A percentile compares a stretch with the other conserved stretches of the same genome.
These are phyloP conservation scores for Plasmodium reichenowi DNA, from an alignment of 169 alveolate genomes.

Conservation along the genomic window DNA sequence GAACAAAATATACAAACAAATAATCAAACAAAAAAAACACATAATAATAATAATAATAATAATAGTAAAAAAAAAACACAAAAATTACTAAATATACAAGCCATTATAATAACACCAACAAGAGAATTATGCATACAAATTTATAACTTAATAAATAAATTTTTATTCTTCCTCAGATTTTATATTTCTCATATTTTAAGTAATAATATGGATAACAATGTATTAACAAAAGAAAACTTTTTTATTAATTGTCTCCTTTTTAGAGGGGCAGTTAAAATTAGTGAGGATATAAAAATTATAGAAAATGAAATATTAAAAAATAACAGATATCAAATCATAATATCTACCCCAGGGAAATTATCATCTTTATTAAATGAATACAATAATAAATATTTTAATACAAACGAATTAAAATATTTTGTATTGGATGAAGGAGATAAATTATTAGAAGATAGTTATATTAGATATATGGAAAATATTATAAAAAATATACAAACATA, in stretches of 20 bases:
- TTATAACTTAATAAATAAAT: slow-evolving; percentile 59
- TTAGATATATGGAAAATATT: slow-evolving; percentile 35
- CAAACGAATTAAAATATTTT: slow-evolving; percentile 36
- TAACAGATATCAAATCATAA: slow-evolving; percentile 40
- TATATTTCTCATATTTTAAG: slow-evolving; percentile 24
- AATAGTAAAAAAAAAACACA: slow-evolving; percentile 1
- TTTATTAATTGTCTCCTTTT: slow-evolving; percentile 31
- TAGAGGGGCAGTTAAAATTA: slow-evolving; percentile 67
- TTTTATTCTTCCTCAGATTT: slow-evolving; percentile 50
- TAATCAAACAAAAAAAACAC: not conserved
- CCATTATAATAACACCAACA: slow-evolving; percentile 93
- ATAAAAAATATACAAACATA: slow-evolving; percentile 17
- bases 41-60: not conserved
- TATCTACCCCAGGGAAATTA: slow-evolving; percentile 65
- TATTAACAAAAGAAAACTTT: slow-evolving; percentile 36
- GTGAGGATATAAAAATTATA: slow-evolving; percentile 46
- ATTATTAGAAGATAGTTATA: slow-evolving; percentile 56
- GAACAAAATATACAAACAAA: not conserved
- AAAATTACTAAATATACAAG: slow-evolving; percentile 78
- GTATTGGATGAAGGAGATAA: slow-evolving; percentile 70
- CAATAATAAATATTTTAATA: slow-evolving; percentile 21
- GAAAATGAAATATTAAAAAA: slow-evolving; percentile 64
- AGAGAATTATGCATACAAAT: slow-evolving; percentile 94
- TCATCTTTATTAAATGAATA: slow-evolving; percentile 22
- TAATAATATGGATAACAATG: not conserved